Percentiles rank a stretch among this genome's conserved stretches.
Conservation (phyloP, 352 stramenopile species). For the Phytophthora hibernalis region DNA sequence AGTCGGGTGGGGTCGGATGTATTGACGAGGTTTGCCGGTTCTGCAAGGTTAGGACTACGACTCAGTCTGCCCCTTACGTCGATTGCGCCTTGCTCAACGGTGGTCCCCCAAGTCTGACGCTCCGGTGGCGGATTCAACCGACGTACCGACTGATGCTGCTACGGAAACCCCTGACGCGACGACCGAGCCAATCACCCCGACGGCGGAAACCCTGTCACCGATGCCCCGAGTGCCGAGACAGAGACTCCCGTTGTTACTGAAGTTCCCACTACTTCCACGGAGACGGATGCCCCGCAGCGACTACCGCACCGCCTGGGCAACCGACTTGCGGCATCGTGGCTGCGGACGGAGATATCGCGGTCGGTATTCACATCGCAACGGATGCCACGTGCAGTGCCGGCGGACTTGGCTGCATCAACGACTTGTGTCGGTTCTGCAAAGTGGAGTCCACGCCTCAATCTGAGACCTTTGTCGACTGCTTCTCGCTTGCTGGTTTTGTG, state of each 20-base stretch:
- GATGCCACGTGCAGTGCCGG: conserved; percentile 37
- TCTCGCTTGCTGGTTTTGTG: conserved; percentile 1
- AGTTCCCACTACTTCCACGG: background rate
- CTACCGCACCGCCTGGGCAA: background rate
- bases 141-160: background rate
- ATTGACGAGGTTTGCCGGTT: conserved; percentile 51
- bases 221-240: background rate
- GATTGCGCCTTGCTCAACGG: conserved; percentile 20
- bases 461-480: conserved; percentile 27
- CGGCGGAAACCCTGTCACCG: background rate
- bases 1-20: conserved; percentile 42
- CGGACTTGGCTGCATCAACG: conserved; percentile 46
- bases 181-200: background rate
- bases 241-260: conserved; percentile 1
- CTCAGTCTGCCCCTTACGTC: conserved; percentile 29
- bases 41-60: conserved; percentile 39
- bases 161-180: background rate
- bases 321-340: conserved; percentile 18
- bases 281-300: background rate
- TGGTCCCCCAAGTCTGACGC: conserved; percentile 4
- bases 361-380: conserved; percentile 38
- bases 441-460: conserved; percentile 29
- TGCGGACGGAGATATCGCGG: conserved; percentile 30
- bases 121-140: conserved; percentile 4
- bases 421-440: conserved; percentile 58